phyloP scores from a whole-genome alignment of 2,329 filamentous ascomycete species.

The Myriangium duriaei region DNA sequence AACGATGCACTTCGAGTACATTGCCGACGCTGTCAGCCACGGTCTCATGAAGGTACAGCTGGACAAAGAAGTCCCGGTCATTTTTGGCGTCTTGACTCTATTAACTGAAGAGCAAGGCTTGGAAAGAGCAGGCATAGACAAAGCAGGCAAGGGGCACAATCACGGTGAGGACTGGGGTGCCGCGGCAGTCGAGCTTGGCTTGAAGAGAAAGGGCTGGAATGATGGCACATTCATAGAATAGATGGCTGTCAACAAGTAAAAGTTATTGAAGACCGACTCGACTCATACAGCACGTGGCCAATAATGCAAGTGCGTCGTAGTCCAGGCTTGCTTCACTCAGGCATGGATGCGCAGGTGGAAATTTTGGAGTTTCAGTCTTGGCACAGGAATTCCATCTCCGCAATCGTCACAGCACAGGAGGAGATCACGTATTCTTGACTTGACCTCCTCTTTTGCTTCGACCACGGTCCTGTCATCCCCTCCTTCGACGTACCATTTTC shows the following conservation, averaged over 20 bases:
- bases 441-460: too few relatives aligned
- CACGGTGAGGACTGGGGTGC: slow-evolving; percentile 94
- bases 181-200: slow-evolving; percentile 85
- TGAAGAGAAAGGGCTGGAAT: slow-evolving; percentile 75
- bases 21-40: slow-evolving; percentile 78
- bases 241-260: slow-evolving; percentile 10
- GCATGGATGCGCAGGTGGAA: too few relatives aligned
- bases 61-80: slow-evolving; percentile 75
- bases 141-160: slow-evolving; percentile 53
- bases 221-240: slow-evolving; percentile 49
- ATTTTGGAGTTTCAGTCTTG: too few relatives aligned
- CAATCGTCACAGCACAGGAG: too few relatives aligned
- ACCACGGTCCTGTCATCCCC: too few relatives aligned
- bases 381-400: too few relatives aligned
- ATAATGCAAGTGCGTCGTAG: too few relatives aligned
- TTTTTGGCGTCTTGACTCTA: slow-evolving; percentile 86
- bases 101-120: slow-evolving; percentile 78
- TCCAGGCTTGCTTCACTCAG: too few relatives aligned
- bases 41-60: slow-evolving; percentile 91
- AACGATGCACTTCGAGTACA: slow-evolving; percentile 99
- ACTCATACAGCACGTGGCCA: too few relatives aligned
- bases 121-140: slow-evolving; percentile 62
- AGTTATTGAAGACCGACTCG: too few relatives aligned
- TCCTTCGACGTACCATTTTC: too few relatives aligned
- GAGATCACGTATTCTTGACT: too few relatives aligned